Conservation (phyloP, 2,329 filamentous ascomycete species). For the Fusarium haematococcum region DNA sequence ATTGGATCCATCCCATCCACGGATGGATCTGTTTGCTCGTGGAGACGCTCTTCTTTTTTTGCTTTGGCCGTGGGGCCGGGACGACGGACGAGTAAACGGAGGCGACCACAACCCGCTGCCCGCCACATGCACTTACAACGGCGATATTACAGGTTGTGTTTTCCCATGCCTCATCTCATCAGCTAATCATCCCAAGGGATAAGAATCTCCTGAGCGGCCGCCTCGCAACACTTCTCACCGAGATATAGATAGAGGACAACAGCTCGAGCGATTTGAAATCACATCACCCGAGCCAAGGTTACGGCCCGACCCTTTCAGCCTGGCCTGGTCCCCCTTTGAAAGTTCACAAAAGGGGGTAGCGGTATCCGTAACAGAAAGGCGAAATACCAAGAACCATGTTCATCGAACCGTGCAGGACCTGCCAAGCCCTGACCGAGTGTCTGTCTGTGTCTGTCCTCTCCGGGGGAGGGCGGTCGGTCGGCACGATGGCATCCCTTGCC, state of each 20-base stretch:
- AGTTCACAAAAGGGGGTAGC: conserved; percentile 11
- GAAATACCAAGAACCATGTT: conserved; percentile 21
- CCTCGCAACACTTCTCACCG: background rate
- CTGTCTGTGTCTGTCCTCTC: background rate
- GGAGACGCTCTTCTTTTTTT: background rate
- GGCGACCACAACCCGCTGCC: background rate
- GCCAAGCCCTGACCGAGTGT: background rate
- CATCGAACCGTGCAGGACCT: conserved; percentile 9
- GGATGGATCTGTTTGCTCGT: conserved; percentile 12
- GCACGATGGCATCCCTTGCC: conserved; percentile 16
- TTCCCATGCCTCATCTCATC: background rate
- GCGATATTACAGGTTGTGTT: background rate
- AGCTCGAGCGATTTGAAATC: conserved; percentile 7
- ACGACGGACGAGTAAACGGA: background rate
- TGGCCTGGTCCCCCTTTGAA: background rate
- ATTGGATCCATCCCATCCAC: background rate
- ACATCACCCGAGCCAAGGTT: conserved; percentile 17
- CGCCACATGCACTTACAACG: conserved; percentile 5
- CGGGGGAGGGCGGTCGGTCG: background rate
- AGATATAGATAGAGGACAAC: background rate
- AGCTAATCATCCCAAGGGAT: background rate
- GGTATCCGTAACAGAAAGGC: background rate
- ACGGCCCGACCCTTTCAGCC: conserved; percentile 33
- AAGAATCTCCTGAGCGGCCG: conserved; percentile 4
- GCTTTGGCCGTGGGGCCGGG: conserved; percentile 1